Conservation (phyloP, 2,329 filamentous ascomycete species). For the Pseudopyrenochaeta lycopersici region DNA sequence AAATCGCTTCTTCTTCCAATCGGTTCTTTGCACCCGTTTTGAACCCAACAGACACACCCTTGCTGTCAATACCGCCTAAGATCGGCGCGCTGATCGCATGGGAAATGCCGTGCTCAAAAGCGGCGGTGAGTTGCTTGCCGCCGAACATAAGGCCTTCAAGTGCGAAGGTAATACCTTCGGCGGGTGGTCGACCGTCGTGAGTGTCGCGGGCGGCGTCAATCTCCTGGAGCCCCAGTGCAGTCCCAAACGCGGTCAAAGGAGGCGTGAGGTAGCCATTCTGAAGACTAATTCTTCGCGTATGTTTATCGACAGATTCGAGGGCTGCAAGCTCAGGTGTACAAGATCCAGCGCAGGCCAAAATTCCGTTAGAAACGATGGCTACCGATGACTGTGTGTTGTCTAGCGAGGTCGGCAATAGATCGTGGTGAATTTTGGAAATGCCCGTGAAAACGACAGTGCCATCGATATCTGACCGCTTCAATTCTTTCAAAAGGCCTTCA, state of each 20-base stretch:
- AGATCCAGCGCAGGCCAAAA: conserved; percentile 64
- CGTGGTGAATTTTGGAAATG: conserved; percentile 56
- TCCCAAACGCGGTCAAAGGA: conserved; percentile 69
- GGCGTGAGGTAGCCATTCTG: conserved; percentile 68
- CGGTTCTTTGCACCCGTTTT: conserved; percentile 44
- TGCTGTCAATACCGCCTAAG: conserved; percentile 37
- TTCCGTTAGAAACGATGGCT: conserved; percentile 62
- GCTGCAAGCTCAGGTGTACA: conserved; percentile 59
- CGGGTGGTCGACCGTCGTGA: conserved; percentile 57
- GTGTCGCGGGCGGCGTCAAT: conserved; percentile 66
- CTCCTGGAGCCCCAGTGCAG: conserved; percentile 68
- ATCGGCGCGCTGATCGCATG: conserved; percentile 50
- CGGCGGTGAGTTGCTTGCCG: conserved; percentile 50
- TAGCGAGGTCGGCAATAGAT: conserved; percentile 48
- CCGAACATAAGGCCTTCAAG: conserved; percentile 55
- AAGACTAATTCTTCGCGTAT: conserved; percentile 56
- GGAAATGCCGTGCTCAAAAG: conserved; percentile 50
- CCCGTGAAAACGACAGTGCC: conserved; percentile 65
- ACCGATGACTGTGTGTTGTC: conserved; percentile 50
- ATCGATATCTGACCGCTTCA: neutral
- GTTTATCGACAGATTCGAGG: conserved; percentile 46
- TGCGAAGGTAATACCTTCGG: conserved; percentile 65
- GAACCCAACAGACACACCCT: conserved; percentile 51
- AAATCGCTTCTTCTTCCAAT: conserved; percentile 44
- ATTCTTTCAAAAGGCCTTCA: conserved; percentile 48